Base-by-base conservation (phyloP, 257 asterid genomes). In the Anisodus tanguticus region DNA sequence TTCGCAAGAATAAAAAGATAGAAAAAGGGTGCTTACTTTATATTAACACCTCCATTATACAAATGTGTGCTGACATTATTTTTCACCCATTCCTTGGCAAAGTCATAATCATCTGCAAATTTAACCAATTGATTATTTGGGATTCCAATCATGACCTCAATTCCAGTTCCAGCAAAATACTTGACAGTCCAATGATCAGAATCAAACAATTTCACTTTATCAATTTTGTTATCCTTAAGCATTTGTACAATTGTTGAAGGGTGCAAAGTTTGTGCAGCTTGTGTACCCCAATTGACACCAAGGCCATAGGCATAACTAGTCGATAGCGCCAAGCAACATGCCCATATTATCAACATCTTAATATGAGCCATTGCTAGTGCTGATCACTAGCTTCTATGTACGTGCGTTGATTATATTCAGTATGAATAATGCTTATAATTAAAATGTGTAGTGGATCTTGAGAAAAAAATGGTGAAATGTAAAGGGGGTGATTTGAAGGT, bases 71-170 rank as follows among this genome's bases (percentile, higher is more conserved):
- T 83, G 59, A 96, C 90, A 83, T 96, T 94, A 0, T 89, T 67
- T 55, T 92, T 89, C 53, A 96, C 93, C 93, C 92, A 96, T 17
- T 90, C 90, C 77, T 87, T 85, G 3, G 98, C 98, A 51, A 91
- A 83, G 3, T 83, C 91, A 58, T 90, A 89, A 78, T 87, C 82
- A 9, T 82, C 63, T 0, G 95, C 94, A 3, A 94, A 67, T 6
- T 62, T 45, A 0, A 11, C 78, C 81, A 96, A 70, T 16, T 91
- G 92, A 19, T 91, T 85, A 26, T 96, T 96, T 1, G 99, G 99
- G 71, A 96, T 87, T 1, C 97, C 99, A 59, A 91, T 91, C 95
- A 96, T 93, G 31, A 96, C 98, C 43, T 94, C 91, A 84, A 96
- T 91, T 16, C 94, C 98, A 0, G 97, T 89, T 1, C 90, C 90